Evolutionary conservation across 345 rosid genomes (phyloP).

Genomic region (Citrus maxima): DNA sequence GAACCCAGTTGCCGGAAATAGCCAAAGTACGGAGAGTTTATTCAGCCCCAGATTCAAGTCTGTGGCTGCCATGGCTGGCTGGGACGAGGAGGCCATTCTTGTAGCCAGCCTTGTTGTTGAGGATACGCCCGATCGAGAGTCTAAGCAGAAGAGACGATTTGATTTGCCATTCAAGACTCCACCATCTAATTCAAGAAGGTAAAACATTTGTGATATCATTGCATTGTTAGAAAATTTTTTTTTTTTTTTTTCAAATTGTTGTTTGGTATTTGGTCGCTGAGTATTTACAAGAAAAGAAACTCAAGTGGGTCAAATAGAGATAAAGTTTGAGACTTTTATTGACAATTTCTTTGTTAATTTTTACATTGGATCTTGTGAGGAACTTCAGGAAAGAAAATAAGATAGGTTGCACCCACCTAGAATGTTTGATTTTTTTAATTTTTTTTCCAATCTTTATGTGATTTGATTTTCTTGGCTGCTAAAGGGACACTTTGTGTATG

Average conservation of each 20-base stretch:
- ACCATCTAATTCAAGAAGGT: slow-evolving; percentile 78
- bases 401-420: not conserved
- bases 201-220: not conserved
- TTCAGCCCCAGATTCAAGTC: slow-evolving; percentile 89
- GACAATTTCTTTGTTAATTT: not conserved
- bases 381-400: not conserved
- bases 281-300: not conserved
- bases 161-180: slow-evolving; percentile 57
- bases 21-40: slow-evolving; percentile 32
- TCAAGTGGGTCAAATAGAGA: not conserved
- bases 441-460: not conserved
- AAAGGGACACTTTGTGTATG: not conserved
- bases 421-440: not conserved
- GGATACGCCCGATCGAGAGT: slow-evolving; percentile 75
- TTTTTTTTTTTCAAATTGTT: not conserved
- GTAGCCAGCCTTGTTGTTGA: slow-evolving; percentile 73
- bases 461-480: slow-evolving; percentile 4
- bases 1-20: slow-evolving; percentile 19
- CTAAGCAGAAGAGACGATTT: slow-evolving; percentile 60
- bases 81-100: slow-evolving; percentile 90
- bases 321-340: not conserved
- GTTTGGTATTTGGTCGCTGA: not conserved
- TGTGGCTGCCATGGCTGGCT: slow-evolving; percentile 90
- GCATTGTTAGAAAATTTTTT: not conserved
- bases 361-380: not conserved